These are phyloP conservation scores for Panus rudis DNA, from an alignment of 768 basidiomycete species.

Conservation along the genomic window DNA sequence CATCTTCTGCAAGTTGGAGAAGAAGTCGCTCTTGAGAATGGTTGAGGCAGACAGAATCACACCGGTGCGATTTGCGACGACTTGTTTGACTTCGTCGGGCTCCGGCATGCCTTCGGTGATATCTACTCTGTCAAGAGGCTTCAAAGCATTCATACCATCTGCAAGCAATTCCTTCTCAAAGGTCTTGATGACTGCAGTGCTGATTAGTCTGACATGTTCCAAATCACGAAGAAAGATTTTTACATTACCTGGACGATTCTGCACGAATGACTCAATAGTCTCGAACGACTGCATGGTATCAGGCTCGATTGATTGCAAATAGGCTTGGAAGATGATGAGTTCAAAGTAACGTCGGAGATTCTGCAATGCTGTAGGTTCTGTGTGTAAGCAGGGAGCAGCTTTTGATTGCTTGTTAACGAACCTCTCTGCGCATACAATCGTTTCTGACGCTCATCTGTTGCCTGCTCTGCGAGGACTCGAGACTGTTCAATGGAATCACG, in stretches of 20 bases:
- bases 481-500: slow-evolving; percentile 85
- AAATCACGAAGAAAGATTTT: slow-evolving; percentile 43
- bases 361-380: slow-evolving; percentile 65
- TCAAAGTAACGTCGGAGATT: slow-evolving; percentile 82
- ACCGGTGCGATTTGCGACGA: slow-evolving; percentile 81
- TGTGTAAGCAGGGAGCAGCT: slow-evolving; percentile 4
- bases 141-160: slow-evolving; percentile 73
- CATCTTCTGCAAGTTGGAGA: slow-evolving; percentile 93
- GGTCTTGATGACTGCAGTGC: slow-evolving; percentile 77
- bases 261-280: slow-evolving; percentile 76
- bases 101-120: slow-evolving; percentile 63
- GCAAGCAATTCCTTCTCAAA: slow-evolving; percentile 84
- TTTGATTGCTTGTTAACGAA: slow-evolving; percentile 21
- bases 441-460: slow-evolving; percentile 65
- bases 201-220: slow-evolving; percentile 21
- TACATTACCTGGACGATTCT: slow-evolving; percentile 68
- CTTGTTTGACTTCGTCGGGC: slow-evolving; percentile 85
- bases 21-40: slow-evolving; percentile 94
- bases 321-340: slow-evolving; percentile 85
- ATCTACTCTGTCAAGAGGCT: slow-evolving; percentile 72
- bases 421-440: slow-evolving; percentile 66
- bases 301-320: slow-evolving; percentile 72
- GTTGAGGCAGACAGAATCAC: slow-evolving; percentile 85
- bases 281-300: slow-evolving; percentile 74
- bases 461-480: slow-evolving; percentile 69